phyloP scores from a whole-genome alignment of 108 stramenopile species.

The Skeletonema costatum region DNA sequence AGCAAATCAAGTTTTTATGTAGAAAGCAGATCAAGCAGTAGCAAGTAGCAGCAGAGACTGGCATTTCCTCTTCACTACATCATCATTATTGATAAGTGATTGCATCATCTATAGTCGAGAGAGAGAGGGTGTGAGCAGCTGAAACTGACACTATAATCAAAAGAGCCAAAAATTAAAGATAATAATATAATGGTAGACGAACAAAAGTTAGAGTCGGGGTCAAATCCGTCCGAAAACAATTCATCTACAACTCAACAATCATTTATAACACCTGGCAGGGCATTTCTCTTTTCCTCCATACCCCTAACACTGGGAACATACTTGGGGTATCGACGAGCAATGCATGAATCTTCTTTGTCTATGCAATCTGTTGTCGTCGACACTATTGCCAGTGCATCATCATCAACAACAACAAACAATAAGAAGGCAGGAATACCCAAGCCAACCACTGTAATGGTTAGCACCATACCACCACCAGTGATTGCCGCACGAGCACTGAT shows the following conservation, averaged over 20 bases:
- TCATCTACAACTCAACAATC: neutral
- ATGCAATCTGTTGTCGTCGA: conserved; percentile 11
- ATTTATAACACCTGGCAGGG: conserved; percentile 23
- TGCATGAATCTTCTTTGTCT: conserved; percentile 7
- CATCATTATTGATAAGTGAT: no score
- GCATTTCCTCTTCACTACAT: neutral
- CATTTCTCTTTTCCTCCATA: conserved; percentile 21
- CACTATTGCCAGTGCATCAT: neutral
- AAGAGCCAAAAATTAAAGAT: no score
- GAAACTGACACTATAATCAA: no score
- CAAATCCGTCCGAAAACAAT: neutral
- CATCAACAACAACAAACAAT: neutral
- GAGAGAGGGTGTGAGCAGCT: no score
- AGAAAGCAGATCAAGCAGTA: no score
- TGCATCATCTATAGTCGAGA: no score
- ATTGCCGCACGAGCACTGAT: conserved; percentile 40
- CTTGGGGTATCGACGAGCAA: conserved; percentile 33
- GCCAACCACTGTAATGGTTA: conserved; percentile 1
- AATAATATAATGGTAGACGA: neutral
- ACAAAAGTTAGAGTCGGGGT: neutral
- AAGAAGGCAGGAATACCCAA: neutral
- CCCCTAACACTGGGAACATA: conserved; percentile 32
- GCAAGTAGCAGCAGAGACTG: no score
- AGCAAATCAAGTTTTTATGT: no score
- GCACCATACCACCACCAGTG: conserved; percentile 23